phyloP scores from a whole-genome alignment of 495 filamentous ascomycete genomes.

The Parachaetomium inaequale region DNA sequence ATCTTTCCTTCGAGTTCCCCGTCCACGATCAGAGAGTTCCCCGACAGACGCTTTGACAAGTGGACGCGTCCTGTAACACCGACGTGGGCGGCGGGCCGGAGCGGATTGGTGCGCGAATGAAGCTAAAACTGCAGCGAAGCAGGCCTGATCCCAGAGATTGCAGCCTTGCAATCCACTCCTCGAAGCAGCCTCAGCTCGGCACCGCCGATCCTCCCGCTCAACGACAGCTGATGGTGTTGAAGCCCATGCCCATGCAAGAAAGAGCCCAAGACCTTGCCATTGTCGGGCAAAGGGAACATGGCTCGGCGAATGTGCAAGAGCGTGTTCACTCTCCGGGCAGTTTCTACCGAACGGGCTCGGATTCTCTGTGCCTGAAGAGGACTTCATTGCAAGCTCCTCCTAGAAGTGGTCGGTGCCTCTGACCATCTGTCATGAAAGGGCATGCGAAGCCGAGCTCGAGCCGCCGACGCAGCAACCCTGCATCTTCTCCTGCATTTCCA shows the following conservation, averaged over 20 bases:
- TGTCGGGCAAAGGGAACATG: background rate
- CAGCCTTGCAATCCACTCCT: background rate
- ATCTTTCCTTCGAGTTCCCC: background rate
- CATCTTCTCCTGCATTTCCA: background rate
- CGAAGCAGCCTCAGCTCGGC: background rate
- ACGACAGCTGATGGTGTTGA: background rate
- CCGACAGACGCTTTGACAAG: constrained; percentile 5
- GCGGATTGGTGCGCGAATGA: constrained; percentile 3
- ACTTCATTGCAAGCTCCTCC: too few relatives aligned
- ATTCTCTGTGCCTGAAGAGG: too few relatives aligned
- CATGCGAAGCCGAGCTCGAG: background rate
- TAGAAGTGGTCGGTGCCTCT: background rate
- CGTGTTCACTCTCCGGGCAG: too few relatives aligned
- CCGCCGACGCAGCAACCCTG: background rate
- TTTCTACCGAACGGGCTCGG: too few relatives aligned
- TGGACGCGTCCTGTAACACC: background rate
- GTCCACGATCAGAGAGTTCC: background rate
- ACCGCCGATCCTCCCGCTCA: background rate
- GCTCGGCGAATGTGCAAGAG: too few relatives aligned
- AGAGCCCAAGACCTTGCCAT: background rate
- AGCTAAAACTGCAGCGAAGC: too few relatives aligned
- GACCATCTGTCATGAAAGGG: too few relatives aligned
- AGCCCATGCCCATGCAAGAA: background rate
- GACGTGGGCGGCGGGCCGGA: background rate
- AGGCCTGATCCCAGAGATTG: too few relatives aligned